Base-by-base conservation (phyloP, 2,329 filamentous ascomycete species). In the Aspergillus brunneoviolaceus region DNA sequence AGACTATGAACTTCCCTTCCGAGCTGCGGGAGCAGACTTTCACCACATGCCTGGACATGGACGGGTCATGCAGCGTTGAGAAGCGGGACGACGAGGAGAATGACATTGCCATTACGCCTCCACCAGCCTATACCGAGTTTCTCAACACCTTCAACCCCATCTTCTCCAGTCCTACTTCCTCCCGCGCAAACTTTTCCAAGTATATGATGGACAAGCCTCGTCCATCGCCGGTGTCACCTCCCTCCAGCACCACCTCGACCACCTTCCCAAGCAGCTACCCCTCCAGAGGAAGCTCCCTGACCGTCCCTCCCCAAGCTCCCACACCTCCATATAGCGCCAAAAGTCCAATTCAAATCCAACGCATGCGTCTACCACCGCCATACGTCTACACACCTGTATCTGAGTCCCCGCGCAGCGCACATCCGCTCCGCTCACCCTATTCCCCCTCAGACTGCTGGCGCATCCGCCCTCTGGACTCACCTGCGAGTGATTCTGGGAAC, bases 41-140 rank as follows among this genome's bases (percentile, higher is more conserved):
- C 16, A 80, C 79, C 56, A 35, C 31, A 35, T 82, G 82, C 51
- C 81, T 85, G 27, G 79, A 82, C 57, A 82, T 84, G 68, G 85
- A 93, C 81, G 94, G 92, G 76, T 84, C 89, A 66, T 10, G 31
- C 6, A 55, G 21, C 21, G 21, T 56, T 11, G 49, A 48, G 19
- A 60, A 58, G 25, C 21, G 21, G 21, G 48, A 57, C 39, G 83
- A 89, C 58, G 84, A 87, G 61, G 77, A 82, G 48, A 76, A 85
- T 60, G 88, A 87, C 79, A 96, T 92, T 10, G 92, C 92, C 57
- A 96, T 98, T 75, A 96, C 90, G 56, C 93, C 93, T 57, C 93
- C 93, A 2, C 82, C 85, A 35, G 92, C 93, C 59, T 98, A 97
- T 74, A 89, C 91, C 67, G 92, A 97, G 71, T 97, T 97, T 72